phyloP scores from a whole-genome alignment of 2,329 filamentous ascomycete species.

The Sporothrix curviconia region DNA sequence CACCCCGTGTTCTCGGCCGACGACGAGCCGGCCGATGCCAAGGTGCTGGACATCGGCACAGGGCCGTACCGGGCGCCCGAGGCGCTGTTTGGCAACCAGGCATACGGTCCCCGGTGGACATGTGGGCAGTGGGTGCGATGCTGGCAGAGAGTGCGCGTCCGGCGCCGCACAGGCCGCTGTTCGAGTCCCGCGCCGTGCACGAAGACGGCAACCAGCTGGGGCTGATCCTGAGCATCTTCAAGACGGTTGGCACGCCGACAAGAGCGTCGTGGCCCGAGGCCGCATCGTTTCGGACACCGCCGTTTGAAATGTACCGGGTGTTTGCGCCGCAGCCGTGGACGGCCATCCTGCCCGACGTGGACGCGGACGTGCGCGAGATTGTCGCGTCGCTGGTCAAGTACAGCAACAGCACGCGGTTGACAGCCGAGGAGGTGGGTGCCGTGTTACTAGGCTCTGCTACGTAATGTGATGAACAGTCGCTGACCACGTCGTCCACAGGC shows the following conservation, averaged over 20 bases:
- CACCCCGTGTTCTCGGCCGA: constrained; percentile 50
- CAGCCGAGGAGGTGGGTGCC: constrained; percentile 52
- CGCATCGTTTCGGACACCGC: constrained; percentile 57
- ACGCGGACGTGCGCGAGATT: constrained; percentile 55
- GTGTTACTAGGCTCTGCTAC: no score
- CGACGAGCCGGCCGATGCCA: constrained; percentile 58
- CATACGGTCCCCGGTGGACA: constrained; percentile 70
- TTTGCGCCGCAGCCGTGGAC: constrained; percentile 66
- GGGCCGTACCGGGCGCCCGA: constrained; percentile 86
- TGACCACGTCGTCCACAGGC: constrained; percentile 7
- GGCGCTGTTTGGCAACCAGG: constrained; percentile 73
- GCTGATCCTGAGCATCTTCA: constrained; percentile 86
- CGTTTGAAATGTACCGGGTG: constrained; percentile 82
- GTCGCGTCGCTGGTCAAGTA: constrained; percentile 64
- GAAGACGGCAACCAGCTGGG: constrained; percentile 89
- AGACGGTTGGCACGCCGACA: constrained; percentile 81
- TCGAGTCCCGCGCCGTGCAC: constrained; percentile 64
- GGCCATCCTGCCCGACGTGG: constrained; percentile 57
- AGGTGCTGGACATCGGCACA: constrained; percentile 90
- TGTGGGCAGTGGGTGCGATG: constrained; percentile 84
- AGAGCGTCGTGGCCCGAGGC: constrained; percentile 79
- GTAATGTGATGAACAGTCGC: neutral
- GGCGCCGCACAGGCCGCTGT: constrained; percentile 54
- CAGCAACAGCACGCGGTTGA: constrained; percentile 57
- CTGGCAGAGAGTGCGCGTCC: constrained; percentile 64